Conservation (phyloP, 331 rosid genomes). For the Phaseolus coccineus region DNA sequence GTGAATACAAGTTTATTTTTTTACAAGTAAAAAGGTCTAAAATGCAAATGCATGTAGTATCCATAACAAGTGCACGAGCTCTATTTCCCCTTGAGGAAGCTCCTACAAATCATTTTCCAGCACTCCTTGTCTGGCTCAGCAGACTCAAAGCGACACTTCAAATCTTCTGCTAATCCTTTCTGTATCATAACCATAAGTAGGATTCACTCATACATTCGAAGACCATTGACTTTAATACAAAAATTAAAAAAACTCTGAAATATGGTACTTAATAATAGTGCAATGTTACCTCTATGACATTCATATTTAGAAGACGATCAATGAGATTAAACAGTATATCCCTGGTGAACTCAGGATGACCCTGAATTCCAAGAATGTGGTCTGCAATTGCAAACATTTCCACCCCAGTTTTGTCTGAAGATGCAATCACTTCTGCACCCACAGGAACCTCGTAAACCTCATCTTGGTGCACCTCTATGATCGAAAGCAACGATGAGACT, state of each 20-base stretch:
- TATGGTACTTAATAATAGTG: background rate
- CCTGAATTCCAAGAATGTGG: slow-evolving; percentile 75
- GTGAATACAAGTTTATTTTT: too few relatives aligned
- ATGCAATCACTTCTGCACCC: slow-evolving; percentile 67
- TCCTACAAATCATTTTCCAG: slow-evolving; percentile 68
- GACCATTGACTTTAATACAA: background rate
- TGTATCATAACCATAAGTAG: slow-evolving; percentile 34
- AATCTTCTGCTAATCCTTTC: slow-evolving; percentile 61
- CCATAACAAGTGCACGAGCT: background rate
- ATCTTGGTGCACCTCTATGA: slow-evolving; percentile 72
- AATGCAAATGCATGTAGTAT: background rate
- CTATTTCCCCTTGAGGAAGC: slow-evolving; percentile 60
- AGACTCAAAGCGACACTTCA: slow-evolving; percentile 49
- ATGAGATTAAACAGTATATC: slow-evolving; percentile 62
- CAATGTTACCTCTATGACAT: slow-evolving; percentile 58
- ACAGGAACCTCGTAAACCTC: slow-evolving; percentile 73
- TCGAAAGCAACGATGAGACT: slow-evolving; percentile 53
- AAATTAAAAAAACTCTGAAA: background rate
- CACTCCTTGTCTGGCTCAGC: slow-evolving; percentile 63
- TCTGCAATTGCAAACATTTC: slow-evolving; percentile 68
- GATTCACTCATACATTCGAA: background rate
- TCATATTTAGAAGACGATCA: slow-evolving; percentile 58
- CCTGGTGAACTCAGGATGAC: slow-evolving; percentile 71
- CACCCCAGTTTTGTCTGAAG: slow-evolving; percentile 69
- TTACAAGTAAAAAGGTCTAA: background rate